Base-by-base conservation (phyloP, 805 yeast genomes). In the Candida odintsovae region DNA sequence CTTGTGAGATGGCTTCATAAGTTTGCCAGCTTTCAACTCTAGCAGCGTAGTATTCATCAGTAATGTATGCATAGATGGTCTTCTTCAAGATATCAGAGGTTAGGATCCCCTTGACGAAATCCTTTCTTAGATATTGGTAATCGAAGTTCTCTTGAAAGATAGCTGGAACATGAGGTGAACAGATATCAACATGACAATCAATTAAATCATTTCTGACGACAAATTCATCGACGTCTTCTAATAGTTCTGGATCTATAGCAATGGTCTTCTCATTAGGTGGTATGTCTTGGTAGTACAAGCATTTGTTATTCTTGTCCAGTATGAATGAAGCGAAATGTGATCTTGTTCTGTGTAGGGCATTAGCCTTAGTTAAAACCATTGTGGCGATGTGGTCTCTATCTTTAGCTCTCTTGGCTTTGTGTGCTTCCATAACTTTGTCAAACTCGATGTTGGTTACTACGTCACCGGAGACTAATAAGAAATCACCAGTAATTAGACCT, bases 121-220 rank as follows among this genome's bases (percentile, higher is more conserved):
- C 98, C 31, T 77, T 73, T 64, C 99, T 77, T 51, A 92, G 71
- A 44, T 78, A 71, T 65, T 92, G 97, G 64, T 90, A 94, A 68
- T 94, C 99, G 58, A 94, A 94, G 65, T 94, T 92, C 60, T 94
- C 99, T 58, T 89, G 95, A 69, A 92, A 94, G 50, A 92, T 83
- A 15, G 95, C 94, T 1, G 97, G 97, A 11, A 94, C 97, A 54
- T 83, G 89, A 2, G 95, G 89, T 7, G 97, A 76, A 66, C 99
- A 94, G 50, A 94, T 89, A 67, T 94, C 99, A 46, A 94, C 90
- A 63, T 86, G 94, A 64, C 99, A 94, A 69, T 94, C 99, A 49
- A 94, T 90, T 52, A 94, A 76, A 65, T 94, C 98, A 64, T 94
- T 94, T 61, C 97, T 79, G 48, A 94, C 73, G 10, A 78, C 77